Conservation (phyloP, 2,329 filamentous ascomycete genomes). For the Hymenoscyphus salicellus region DNA sequence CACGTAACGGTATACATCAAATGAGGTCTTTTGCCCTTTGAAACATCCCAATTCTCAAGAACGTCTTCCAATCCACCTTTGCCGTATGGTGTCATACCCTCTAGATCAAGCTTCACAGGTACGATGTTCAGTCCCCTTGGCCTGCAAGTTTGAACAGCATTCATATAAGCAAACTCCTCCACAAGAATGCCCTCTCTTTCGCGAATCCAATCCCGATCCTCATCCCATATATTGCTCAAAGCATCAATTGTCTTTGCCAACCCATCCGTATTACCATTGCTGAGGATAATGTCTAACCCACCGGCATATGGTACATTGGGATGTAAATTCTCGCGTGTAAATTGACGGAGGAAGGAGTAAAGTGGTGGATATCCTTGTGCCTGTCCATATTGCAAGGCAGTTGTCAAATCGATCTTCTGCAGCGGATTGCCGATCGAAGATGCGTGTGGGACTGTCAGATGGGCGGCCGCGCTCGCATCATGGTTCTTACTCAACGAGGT, state of each 20-base stretch:
- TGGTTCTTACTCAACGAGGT: conserved; percentile 28
- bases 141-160: conserved; percentile 63
- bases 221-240: conserved; percentile 72
- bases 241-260: conserved; percentile 74
- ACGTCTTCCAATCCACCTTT: conserved; percentile 74
- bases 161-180: conserved; percentile 80
- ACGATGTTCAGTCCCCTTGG: conserved; percentile 65
- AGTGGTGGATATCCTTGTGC: conserved; percentile 78
- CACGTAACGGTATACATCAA: conserved; percentile 87
- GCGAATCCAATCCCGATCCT: conserved; percentile 61
- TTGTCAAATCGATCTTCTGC: conserved; percentile 74
- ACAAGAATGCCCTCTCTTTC: conserved; percentile 74
- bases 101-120: conserved; percentile 70
- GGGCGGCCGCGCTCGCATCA: conserved; percentile 37
- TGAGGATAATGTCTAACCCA: conserved; percentile 75
- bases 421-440: conserved; percentile 55
- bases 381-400: conserved; percentile 84
- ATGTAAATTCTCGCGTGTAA: conserved; percentile 72
- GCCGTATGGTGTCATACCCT: conserved; percentile 75
- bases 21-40: conserved; percentile 72
- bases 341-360: conserved; percentile 73
- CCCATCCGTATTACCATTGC: conserved; percentile 81
- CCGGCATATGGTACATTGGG: conserved; percentile 75
- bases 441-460: conserved; percentile 70
- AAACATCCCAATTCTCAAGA: conserved; percentile 75